Evolutionary conservation across 2,329 filamentous ascomycete genomes (phyloP), one percentile per base, ranked within the genome.

Genomic region (Xylariaceae sp.): DNA sequence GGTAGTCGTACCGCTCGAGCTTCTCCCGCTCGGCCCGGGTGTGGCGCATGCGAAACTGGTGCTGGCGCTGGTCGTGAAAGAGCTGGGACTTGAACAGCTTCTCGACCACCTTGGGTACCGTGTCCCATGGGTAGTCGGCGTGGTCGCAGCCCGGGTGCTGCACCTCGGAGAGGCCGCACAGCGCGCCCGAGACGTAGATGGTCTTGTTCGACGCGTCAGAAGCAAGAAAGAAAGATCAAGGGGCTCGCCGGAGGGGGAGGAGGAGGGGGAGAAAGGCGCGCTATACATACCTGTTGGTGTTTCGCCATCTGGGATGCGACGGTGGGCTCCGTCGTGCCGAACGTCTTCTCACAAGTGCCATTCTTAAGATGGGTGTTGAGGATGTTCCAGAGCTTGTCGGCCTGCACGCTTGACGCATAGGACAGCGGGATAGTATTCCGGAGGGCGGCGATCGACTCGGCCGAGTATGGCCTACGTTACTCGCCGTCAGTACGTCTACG

Each of bases 1-100:
- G 36, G 39, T 58, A 64, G 35, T 63, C 61, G 43, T 51, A 57
- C 29, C 56, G 49, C 42, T 63, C 59, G 1, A 63, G 43, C 3
- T 37, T 27, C 6, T 43, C 49, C 2, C 61, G 49, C 19, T 58
- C 45, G 9, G 44, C 49, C 19, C 52, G 23, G 22, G 7, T 18
- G 24, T 18, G 28, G 7, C 31, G 31, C 31, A 33, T 33, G 5
- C 31, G 31, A 4, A 33, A 17, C 17, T 33, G 31, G 5, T 30
- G 34, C 26, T 40, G 35, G 5, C 38, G 35, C 27, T 40, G 38
- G 32, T 40, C 38, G 19, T 40, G 35, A 25, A 40, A 40, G 14
- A 40, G 19, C 26, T 40, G 38, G 10, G 35, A 37, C 29, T 40
- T 40, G 18, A 40, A 35, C 9, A 40, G 37, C 24, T 35, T 31